A percentile compares a stretch with the other conserved stretches of the same genome.
phyloP scores from a whole-genome alignment of 2,329 filamentous ascomycete species.

The Decorospora gaudefroyi region DNA sequence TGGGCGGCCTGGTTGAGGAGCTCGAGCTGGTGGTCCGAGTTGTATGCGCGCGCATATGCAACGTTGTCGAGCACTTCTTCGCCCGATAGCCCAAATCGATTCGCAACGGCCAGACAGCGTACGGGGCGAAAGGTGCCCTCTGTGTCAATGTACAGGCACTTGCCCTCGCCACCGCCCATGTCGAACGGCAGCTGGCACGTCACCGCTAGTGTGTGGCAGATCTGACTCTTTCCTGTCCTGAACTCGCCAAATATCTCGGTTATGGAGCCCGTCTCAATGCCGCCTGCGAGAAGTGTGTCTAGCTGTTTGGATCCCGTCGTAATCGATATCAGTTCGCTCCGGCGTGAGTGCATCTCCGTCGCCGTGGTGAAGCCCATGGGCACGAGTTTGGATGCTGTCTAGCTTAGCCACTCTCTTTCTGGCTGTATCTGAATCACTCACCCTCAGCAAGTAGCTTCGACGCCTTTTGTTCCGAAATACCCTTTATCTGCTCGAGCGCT shows the following conservation, averaged over 20 bases:
- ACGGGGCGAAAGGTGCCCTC: slow-evolving; percentile 95
- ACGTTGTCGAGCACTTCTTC: slow-evolving; percentile 99
- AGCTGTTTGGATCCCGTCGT: slow-evolving; percentile 98
- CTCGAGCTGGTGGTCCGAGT: slow-evolving; percentile 96
- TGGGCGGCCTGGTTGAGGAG: slow-evolving; percentile 91
- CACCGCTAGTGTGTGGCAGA: slow-evolving; percentile 97
- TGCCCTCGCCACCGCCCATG: slow-evolving; percentile 97
- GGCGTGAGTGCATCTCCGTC: slow-evolving; percentile 96
- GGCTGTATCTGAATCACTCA: slow-evolving; percentile 48
- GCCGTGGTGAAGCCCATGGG: slow-evolving; percentile 99
- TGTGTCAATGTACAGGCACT: slow-evolving; percentile 97
- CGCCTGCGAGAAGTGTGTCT: slow-evolving; percentile 90
- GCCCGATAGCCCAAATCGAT: slow-evolving; percentile 89
- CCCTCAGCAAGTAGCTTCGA: slow-evolving; percentile 88
- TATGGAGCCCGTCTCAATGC: slow-evolving; percentile 94
- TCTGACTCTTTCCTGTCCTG: slow-evolving; percentile 95
- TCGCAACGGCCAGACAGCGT: slow-evolving; percentile 85
- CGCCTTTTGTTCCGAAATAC: slow-evolving; percentile 96
- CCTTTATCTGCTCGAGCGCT: slow-evolving; percentile 91
- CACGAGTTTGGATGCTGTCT: slow-evolving; percentile 84
- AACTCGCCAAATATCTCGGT: slow-evolving; percentile 99
- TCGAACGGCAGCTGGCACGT: slow-evolving; percentile 98
- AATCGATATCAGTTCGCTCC: slow-evolving; percentile 96
- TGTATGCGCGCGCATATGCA: slow-evolving; percentile 96
- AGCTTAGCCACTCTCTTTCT: slow-evolving; percentile 5